Percentiles rank a stretch among this genome's conserved stretches.
Conservation (phyloP, 1,284 basidiomycete genomes). For the Fomitopsis palustris region DNA sequence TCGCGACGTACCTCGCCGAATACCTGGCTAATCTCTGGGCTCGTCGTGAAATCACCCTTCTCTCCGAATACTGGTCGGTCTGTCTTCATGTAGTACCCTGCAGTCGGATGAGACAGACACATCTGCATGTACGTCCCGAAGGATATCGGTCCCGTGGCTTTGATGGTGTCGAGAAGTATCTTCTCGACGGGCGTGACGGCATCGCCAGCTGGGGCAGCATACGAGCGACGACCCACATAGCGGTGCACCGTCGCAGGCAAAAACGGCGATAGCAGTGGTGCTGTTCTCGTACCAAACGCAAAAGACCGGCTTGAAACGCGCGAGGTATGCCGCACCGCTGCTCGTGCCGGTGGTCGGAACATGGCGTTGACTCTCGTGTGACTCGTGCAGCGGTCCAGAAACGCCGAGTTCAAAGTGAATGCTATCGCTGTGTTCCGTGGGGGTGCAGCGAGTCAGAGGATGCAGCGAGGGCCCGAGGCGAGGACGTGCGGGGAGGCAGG, state of each 20-base stretch:
- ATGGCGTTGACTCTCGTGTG: not conserved
- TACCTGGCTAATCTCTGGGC: slow-evolving; percentile 94
- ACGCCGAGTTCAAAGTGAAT: not conserved
- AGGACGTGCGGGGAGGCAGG: not conserved
- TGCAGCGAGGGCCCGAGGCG: not conserved
- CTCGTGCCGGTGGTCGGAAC: not conserved
- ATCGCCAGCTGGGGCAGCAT: slow-evolving; percentile 4
- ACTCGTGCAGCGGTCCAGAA: not conserved
- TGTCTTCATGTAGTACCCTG: slow-evolving; percentile 88
- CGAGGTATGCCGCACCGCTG: not conserved
- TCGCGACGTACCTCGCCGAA: slow-evolving; percentile 86
- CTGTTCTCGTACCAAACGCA: not conserved
- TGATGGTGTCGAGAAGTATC: slow-evolving; percentile 65
- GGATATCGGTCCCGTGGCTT: slow-evolving; percentile 82
- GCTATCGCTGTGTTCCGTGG: not conserved
- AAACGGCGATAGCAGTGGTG: not conserved
- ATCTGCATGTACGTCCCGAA: slow-evolving; percentile 87
- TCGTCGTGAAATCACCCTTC: slow-evolving; percentile 93
- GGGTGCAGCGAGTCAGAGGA: not conserved
- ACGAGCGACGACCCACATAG: slow-evolving; percentile 1
- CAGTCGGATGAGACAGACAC: slow-evolving; percentile 81
- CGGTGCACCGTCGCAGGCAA: not conserved
- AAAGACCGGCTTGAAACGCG: not conserved
- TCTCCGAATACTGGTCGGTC: slow-evolving; percentile 77
- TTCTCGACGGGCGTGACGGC: slow-evolving; percentile 43